These are phyloP conservation scores for Solanum tarijense DNA, from an alignment of 257 asterid genomes.

Conservation along the genomic window DNA sequence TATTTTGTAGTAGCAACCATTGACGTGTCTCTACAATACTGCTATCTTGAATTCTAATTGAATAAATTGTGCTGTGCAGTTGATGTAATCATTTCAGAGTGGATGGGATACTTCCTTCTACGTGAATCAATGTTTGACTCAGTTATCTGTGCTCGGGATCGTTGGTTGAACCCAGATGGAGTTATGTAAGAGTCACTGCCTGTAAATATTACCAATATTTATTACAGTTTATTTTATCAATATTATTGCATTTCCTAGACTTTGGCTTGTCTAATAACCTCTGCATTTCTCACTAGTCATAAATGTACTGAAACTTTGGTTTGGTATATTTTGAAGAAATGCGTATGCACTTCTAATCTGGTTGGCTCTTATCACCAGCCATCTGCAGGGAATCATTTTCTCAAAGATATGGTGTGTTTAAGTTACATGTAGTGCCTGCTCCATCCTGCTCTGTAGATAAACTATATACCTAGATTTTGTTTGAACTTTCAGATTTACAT, in stretches of 20 bases:
- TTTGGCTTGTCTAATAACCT: not conserved
- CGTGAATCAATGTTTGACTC: conserved; percentile 99
- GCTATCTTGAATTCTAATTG: not conserved
- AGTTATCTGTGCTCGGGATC: conserved; percentile 83
- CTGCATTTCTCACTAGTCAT: not conserved
- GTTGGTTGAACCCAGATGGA: conserved; percentile 86
- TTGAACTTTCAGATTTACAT: not conserved
- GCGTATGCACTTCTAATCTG: not conserved
- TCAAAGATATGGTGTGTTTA: not conserved
- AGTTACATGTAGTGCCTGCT: not conserved
- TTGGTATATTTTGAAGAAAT: not conserved
- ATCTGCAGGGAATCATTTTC: not conserved
- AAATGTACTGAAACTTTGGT: not conserved
- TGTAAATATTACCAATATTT: not conserved
- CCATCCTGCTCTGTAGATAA: not conserved
- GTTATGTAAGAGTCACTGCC: conserved; percentile 55
- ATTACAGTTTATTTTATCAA: not conserved
- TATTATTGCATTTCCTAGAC: not conserved
- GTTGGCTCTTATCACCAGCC: not conserved
- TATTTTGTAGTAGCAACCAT: not conserved
- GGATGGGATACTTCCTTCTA: conserved; percentile 98
- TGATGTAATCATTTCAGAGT: conserved; percentile 91
- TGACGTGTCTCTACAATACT: not conserved
- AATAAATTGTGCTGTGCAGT: conserved; percentile 32
- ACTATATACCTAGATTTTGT: not conserved